phyloP scores from a whole-genome alignment of 768 basidiomycete genomes.

The Kwoniella shandongensis region DNA sequence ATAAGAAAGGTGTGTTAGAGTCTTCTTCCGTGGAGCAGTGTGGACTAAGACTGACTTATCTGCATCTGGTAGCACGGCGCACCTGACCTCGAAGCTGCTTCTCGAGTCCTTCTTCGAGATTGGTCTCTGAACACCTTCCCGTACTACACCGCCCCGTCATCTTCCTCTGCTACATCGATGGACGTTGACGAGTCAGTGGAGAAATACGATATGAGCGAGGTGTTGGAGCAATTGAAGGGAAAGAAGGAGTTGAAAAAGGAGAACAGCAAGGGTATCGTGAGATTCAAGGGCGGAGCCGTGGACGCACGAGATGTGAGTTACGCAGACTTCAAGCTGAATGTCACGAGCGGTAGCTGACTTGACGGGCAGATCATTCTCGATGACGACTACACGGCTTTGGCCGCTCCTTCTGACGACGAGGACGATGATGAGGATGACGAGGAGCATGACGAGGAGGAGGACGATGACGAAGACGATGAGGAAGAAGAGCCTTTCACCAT shows the following conservation, averaged over 20 bases:
- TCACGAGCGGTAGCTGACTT: slow-evolving; percentile 6
- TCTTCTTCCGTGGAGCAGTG: neutral
- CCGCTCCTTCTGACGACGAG: slow-evolving; percentile 45
- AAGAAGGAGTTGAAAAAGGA: slow-evolving; percentile 70
- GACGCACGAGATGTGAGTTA: slow-evolving; percentile 57
- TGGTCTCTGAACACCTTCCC: slow-evolving; percentile 75
- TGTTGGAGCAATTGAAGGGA: slow-evolving; percentile 59
- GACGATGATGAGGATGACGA: slow-evolving; percentile 56
- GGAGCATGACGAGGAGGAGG: slow-evolving; percentile 52
- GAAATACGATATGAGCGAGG: slow-evolving; percentile 55
- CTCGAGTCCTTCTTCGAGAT: slow-evolving; percentile 76
- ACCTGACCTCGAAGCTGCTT: slow-evolving; percentile 70
- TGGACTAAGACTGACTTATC: slow-evolving; percentile 20
- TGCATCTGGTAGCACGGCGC: slow-evolving; percentile 65
- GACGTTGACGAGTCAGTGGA: slow-evolving; percentile 55
- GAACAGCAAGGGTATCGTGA: slow-evolving; percentile 61
- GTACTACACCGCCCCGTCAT: slow-evolving; percentile 66
- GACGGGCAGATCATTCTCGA: slow-evolving; percentile 55
- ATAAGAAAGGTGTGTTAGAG: slow-evolving; percentile 67
- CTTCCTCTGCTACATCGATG: slow-evolving; percentile 21
- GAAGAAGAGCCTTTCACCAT: slow-evolving; percentile 29
- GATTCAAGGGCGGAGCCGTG: slow-evolving; percentile 55
- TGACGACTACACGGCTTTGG: slow-evolving; percentile 56
- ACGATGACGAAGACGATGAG: slow-evolving; percentile 43
- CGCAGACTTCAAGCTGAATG: slow-evolving; percentile 46